Evolutionary conservation across 768 basidiomycete species (phyloP), one percentile per base, ranked within the genome.

Genomic region (Agrocybe pediades): DNA sequence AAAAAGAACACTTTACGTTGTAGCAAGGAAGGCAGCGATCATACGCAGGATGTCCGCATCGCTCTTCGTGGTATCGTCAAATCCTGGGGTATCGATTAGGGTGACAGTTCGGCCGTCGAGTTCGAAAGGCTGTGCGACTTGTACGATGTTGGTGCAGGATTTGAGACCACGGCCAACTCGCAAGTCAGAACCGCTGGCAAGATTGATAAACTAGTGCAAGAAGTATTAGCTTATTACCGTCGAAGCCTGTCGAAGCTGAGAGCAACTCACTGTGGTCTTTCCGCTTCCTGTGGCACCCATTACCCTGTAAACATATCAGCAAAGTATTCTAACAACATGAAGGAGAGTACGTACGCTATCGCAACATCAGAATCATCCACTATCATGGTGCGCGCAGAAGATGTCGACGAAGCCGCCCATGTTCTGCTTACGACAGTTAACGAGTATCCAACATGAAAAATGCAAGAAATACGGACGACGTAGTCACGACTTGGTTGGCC

Each of bases 1-100:
- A 25, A 2, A 9, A 9, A 5, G 11, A 15, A 7, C 11, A 36
- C 13, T 15, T 36, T 51, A 74, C 73, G 65, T 50, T 7, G 58
- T 59, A 1, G 68, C 62, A 19, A 76, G 64, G 46, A 68, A 73
- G 42, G 71, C 49, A 0, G 79, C 75, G 19, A 82, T 81, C 72
- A 79, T 73, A 30, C 69, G 71, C 33, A 82, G 65, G 19, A 82
- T 64, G 7, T 80, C 77, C 0, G 74, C 68, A 48, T 82, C 81
- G 40, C 71, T 76, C 43, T 62, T 73, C 1, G 63, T 68, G 1
- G 80, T 77, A 58, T 84, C 81, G 51, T 83, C 83, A 49, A 84
- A 85, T 6, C 83, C 83, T 0, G 83, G 83, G 0, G 83, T 85
- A 56, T 85, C 84, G 42, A 85, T 74, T 13, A 85, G 63, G 0